Evolutionary conservation across 371 early-diverging fungal genomes (phyloP), one percentile per base, ranked within the genome.

Genomic region (Capniomyces stellatus): DNA sequence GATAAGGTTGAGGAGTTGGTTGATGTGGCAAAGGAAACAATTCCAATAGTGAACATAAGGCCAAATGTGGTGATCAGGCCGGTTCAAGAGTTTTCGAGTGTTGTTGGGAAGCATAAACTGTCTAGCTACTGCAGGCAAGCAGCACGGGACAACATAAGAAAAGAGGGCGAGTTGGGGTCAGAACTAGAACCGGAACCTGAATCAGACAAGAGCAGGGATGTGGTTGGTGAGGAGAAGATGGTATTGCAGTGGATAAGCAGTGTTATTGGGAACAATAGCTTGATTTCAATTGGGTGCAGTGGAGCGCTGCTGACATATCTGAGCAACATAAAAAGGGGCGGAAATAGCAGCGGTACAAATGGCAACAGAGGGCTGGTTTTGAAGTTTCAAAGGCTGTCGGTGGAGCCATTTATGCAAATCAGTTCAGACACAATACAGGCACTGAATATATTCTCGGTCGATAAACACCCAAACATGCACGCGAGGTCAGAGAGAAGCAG

Each of bases 391-490:
- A 48, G 28, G 29, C 28, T 48, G n/a, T 18, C 49, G 18, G 22
- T 48, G 8, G 23, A 48, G n/a, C 49, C n/a, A 13, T 25, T 48
- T 48, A 48, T 48, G 49, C 25, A 21, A 18, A 48, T 48, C 28
- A 15, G 27, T 25, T 3, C 29, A 15, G 27, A 48, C n/a, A 48
- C 49, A 27, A 48, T 48, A 2, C 49, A 48, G 28, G 49, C 49
- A 12, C 29, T 48, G 3, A 29, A 48, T 21, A 48, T 48, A 18
- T 48, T 48, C 13, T 21, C 49, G 8, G 18, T 18, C n/a, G 49
- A 48, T 27, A 48, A 48, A 48, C 49, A 48, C 28, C 49, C 49
- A n/a, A 48, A 48, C 29, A 48, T 48, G 49, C 49, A 48, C 28
- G 29, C 29, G 18, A 48, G 23, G 28, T n/a, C 23, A 3, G 18